phyloP scores from a whole-genome alignment of 1,284 basidiomycete genomes.

The Volvariella volvacea region DNA sequence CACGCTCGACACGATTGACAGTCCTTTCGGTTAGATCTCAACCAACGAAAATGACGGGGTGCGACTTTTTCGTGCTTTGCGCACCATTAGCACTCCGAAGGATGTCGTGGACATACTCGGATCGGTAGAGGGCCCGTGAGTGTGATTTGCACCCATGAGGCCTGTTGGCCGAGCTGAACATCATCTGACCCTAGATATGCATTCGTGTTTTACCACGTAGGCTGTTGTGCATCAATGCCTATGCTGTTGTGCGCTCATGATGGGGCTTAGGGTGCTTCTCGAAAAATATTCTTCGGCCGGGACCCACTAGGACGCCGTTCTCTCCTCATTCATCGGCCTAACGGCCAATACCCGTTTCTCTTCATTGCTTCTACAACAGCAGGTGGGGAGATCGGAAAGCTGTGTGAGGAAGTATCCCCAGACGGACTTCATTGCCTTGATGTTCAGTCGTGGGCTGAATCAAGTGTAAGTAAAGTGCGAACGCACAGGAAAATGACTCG shows the following conservation, averaged over 20 bases:
- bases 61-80: slow-evolving; percentile 54
- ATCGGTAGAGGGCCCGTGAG: slow-evolving; percentile 83
- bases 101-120: slow-evolving; percentile 48
- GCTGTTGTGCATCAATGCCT: slow-evolving; percentile 1
- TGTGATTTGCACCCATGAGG: slow-evolving; percentile 11
- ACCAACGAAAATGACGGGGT: slow-evolving; percentile 73
- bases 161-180: too few species aligned
- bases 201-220: slow-evolving; percentile 73
- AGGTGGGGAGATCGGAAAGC: slow-evolving; percentile 34
- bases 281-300: slow-evolving; percentile 65
- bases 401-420: slow-evolving; percentile 62
- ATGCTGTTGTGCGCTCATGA: neutral
- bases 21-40: slow-evolving; percentile 29
- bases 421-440: slow-evolving; percentile 50
- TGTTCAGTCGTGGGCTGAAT: neutral
- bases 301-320: slow-evolving; percentile 93
- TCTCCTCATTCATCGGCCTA: slow-evolving; percentile 64
- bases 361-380: slow-evolving; percentile 63
- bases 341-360: slow-evolving; percentile 39
- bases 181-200: slow-evolving; percentile 60
- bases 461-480: too few species aligned
- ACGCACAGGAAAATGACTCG: neutral
- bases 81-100: slow-evolving; percentile 27
- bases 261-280: slow-evolving; percentile 3
- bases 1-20: neutral